A percentile compares a stretch with the other conserved stretches of the same genome.
phyloP scores from a whole-genome alignment of 345 rosid species.

The Corchorus olitorius region DNA sequence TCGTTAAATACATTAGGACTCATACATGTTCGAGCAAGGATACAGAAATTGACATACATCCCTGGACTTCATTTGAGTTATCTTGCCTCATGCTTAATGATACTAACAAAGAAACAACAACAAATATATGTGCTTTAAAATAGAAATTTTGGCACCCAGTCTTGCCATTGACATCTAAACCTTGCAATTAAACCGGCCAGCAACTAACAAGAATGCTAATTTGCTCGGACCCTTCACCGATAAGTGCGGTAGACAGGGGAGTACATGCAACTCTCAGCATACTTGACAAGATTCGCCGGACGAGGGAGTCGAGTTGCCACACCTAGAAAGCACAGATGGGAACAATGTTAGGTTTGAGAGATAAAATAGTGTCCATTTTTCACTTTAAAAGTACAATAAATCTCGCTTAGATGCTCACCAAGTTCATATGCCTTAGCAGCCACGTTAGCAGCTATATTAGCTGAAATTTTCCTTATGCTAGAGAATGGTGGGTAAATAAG shows the following conservation, averaged over 20 bases:
- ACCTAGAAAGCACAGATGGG: conserved; percentile 38
- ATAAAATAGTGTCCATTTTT: not conserved
- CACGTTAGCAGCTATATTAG: conserved; percentile 89
- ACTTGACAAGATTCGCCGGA: conserved; percentile 69
- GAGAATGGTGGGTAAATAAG: conserved; percentile 87
- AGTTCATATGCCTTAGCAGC: conserved; percentile 94
- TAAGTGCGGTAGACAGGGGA: conserved; percentile 72
- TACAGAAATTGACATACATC: no score
- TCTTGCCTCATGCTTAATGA: no score
- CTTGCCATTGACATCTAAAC: no score
- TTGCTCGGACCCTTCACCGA: conserved; percentile 37
- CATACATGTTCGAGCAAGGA: no score
- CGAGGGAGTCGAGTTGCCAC: conserved; percentile 87
- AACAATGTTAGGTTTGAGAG: not conserved
- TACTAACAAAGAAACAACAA: no score
- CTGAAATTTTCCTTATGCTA: conserved; percentile 82
- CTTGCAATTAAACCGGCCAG: no score
- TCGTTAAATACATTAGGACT: no score
- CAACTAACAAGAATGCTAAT: not conserved
- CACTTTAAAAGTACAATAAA: not conserved
- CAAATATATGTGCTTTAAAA: no score
- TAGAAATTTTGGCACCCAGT: no score
- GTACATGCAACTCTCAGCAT: conserved; percentile 97
- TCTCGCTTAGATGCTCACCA: conserved; percentile 40
- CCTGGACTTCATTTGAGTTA: no score